Evolutionary conservation across 2,329 filamentous ascomycete genomes (phyloP).

Genomic region (Blastomyces parvus): DNA sequence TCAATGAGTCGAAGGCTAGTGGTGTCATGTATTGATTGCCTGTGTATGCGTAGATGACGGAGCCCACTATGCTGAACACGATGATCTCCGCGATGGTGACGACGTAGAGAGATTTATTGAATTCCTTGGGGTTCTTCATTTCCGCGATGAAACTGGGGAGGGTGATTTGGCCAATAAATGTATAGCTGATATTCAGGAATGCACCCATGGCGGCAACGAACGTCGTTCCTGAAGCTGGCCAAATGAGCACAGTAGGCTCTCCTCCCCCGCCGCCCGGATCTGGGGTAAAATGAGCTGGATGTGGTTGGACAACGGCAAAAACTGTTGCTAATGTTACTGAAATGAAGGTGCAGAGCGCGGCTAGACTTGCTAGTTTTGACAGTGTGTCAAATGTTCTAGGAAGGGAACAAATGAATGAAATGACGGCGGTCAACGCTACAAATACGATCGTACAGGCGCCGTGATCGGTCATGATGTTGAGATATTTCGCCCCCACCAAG

Average conservation of each 20-base stretch:
- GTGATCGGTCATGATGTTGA: constrained; percentile 75
- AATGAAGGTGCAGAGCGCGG: constrained; percentile 80
- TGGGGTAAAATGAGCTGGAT: constrained; percentile 58
- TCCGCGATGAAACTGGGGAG: constrained; percentile 91
- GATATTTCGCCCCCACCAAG: constrained; percentile 72
- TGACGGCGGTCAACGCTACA: constrained; percentile 60
- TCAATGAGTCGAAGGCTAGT: constrained; percentile 77
- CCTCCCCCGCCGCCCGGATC: constrained; percentile 43
- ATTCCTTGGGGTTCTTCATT: constrained; percentile 73
- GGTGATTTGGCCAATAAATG: constrained; percentile 92
- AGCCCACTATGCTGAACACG: constrained; percentile 73
- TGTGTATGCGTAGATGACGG: constrained; percentile 74
- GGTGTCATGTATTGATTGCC: constrained; percentile 82
- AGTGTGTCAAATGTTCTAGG: constrained; percentile 77
- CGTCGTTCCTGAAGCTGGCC: constrained; percentile 61
- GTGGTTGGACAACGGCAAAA: constrained; percentile 66
- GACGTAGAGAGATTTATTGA: constrained; percentile 84
- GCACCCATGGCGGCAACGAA: constrained; percentile 78
- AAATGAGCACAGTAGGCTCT: constrained; percentile 56
- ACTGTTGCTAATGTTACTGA: constrained; percentile 76
- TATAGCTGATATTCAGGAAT: constrained; percentile 92
- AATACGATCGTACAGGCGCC: constrained; percentile 72
- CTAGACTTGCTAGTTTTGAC: constrained; percentile 66
- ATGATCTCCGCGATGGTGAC: constrained; percentile 83
- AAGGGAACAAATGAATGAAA: constrained; percentile 70